Evolutionary conservation across 352 stramenopile genomes (phyloP), one percentile per base, ranked within the genome.

Genomic region (Phytophthora cactorum): DNA sequence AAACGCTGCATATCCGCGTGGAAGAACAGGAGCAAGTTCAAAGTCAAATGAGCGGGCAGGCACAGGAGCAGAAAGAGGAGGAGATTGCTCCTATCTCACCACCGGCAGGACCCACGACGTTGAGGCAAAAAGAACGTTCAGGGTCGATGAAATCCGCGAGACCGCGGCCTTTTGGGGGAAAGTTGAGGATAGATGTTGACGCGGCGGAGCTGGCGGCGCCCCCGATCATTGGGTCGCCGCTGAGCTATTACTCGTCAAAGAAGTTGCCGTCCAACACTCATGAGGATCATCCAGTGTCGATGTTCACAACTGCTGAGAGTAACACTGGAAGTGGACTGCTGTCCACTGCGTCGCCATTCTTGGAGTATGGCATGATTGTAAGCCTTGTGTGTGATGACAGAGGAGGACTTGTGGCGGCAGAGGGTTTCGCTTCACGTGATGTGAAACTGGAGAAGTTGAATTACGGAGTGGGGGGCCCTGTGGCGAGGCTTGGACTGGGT

Each of bases 341-440:
- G 44, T 57, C 64, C n/a, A 58, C 31, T 39, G 50, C 57, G 22
- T 68, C 70, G 10, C 78, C 81, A 7, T 91, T 89, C 51, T 70
- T 91, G 14, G 80, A 90, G 66, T 92, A 91, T 44, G 82, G 84
- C 1, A 92, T 92, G 82, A 52, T 87, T 9, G 68, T 92, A 6
- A 82, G 78, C 31, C 72, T 90, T 14, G 73, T 88, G 44, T 91
- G 78, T 38, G 83, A 88, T 49, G 80, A 90, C 22, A 77, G 79
- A 28, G 76, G 69, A 22, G 81, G 82, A 1, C 52, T 92, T 34
- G 46, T 92, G 4, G 75, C 77, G 8, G 75, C 82, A 0, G 80
- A 91, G 55, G 84, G 84, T 0, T 90, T 89, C 39, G 78, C 80
- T 0, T 85, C 77, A 1, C 60, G 78, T 15, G 79, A 86, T 41